Conservation (phyloP, 768 basidiomycete genomes). For the Leccinellum rugosiceps region DNA sequence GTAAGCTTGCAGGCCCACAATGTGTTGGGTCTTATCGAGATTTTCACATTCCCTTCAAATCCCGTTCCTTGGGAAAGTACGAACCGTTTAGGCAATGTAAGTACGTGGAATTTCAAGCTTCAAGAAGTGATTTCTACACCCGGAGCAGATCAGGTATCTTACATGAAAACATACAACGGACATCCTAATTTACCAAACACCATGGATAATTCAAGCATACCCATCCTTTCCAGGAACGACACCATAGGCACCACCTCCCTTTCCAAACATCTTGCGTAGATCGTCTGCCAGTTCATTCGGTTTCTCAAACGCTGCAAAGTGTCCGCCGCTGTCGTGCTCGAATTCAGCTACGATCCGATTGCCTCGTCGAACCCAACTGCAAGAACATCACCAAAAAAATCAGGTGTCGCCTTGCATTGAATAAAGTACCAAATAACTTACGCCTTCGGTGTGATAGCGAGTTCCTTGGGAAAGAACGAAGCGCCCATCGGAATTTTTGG, state of each 20-base stretch:
- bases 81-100: too few species aligned
- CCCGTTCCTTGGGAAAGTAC: background rate
- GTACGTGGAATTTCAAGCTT: too few species aligned
- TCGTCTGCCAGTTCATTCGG: conserved; percentile 48
- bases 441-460: conserved; percentile 35
- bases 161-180: too few species aligned
- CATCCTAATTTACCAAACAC: too few species aligned
- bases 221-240: conserved; percentile 46
- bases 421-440: conserved; percentile 20
- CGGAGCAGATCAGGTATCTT: too few species aligned
- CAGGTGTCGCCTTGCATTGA: background rate
- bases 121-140: too few species aligned
- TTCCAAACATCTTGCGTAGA: conserved; percentile 55
- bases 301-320: conserved; percentile 54
- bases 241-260: conserved; percentile 45
- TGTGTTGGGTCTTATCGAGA: too few species aligned
- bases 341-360: conserved; percentile 46
- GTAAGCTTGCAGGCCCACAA: too few species aligned
- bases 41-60: too few species aligned
- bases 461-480: conserved; percentile 52
- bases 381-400: background rate
- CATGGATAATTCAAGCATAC: conserved; percentile 25
- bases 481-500: conserved; percentile 43
- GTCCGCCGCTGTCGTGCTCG: conserved; percentile 50
- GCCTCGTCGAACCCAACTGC: conserved; percentile 42